Conservation (phyloP, 805 yeast genomes). For the Alloascoidea africana region DNA sequence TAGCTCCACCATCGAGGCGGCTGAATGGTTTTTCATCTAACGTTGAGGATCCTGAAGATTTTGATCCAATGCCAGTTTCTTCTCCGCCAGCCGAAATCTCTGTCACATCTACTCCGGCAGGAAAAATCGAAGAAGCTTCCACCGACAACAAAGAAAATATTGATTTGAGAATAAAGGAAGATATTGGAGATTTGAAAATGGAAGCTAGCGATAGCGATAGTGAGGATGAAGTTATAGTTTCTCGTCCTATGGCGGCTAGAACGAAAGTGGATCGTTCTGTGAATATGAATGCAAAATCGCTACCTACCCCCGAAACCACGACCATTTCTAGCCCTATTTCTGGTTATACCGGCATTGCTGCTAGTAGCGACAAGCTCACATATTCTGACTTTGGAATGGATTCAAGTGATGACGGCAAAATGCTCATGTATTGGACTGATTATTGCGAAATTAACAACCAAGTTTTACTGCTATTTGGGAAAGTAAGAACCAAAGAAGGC, state of each 20-base stretch:
- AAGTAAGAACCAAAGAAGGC: conserved; percentile 44
- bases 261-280: conserved; percentile 13
- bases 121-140: conserved; percentile 2
- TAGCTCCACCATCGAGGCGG: no score
- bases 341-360: conserved; percentile 3
- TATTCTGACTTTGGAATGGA: conserved; percentile 15
- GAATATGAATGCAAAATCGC: conserved; percentile 6
- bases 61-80: conserved; percentile 4
- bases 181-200: background rate
- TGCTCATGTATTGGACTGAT: conserved; percentile 84
- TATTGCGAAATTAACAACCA: conserved; percentile 62
- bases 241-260: conserved; percentile 34
- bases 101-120: conserved; percentile 3
- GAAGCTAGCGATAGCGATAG: conserved; percentile 26
- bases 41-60: conserved; percentile 8
- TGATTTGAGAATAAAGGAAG: background rate
- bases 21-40: conserved; percentile 2
- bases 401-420: conserved; percentile 25
- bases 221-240: conserved; percentile 43
- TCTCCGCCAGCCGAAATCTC: background rate
- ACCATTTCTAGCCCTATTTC: conserved; percentile 5
- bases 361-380: conserved; percentile 10
- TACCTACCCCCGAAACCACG: conserved; percentile 4
- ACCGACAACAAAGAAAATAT: conserved; percentile 2
- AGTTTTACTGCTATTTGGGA: conserved; percentile 63